Conservation (phyloP, 2,329 filamentous ascomycete genomes). For the Stachybotrys echinatus region DNA sequence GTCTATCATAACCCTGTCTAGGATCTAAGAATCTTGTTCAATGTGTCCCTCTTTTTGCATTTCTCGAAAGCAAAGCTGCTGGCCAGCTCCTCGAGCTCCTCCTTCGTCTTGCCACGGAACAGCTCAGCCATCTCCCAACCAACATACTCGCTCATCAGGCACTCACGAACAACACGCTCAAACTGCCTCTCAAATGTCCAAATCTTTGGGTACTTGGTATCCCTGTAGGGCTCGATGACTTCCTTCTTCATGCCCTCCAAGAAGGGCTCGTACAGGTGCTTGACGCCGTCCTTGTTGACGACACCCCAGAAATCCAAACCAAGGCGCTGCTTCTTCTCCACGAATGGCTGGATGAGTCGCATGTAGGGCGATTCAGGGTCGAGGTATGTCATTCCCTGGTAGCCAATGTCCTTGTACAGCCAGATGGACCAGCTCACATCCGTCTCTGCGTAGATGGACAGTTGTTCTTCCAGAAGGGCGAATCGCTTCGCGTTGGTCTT, state of each 20-base stretch:
- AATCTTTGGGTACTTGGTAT: slow-evolving; percentile 39
- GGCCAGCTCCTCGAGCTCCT: slow-evolving; percentile 49
- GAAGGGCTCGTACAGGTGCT: slow-evolving; percentile 31
- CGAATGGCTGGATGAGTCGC: slow-evolving; percentile 41
- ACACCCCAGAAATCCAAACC: slow-evolving; percentile 52
- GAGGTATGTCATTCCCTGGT: slow-evolving; percentile 50
- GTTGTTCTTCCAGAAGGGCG: slow-evolving; percentile 34
- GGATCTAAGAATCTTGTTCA: slow-evolving; percentile 49
- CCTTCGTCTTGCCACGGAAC: slow-evolving; percentile 43
- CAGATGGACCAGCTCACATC: slow-evolving; percentile 53
- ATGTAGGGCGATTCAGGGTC: slow-evolving; percentile 42
- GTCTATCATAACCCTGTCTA: too few relatives aligned
- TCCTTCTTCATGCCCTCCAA: slow-evolving; percentile 34
- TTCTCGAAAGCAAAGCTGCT: slow-evolving; percentile 46
- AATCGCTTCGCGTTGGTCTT: slow-evolving; percentile 35
- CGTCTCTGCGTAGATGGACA: slow-evolving; percentile 26
- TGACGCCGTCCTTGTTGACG: slow-evolving; percentile 19
- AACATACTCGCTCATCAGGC: slow-evolving; percentile 41
- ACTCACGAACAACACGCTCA: slow-evolving; percentile 34
- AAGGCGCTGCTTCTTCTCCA: slow-evolving; percentile 49
- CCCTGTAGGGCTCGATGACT: slow-evolving; percentile 33
- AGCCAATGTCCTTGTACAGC: slow-evolving; percentile 53
- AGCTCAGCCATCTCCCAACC: slow-evolving; percentile 49
- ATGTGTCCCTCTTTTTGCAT: slow-evolving; percentile 42
- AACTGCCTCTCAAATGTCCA: slow-evolving; percentile 48